A percentile compares a stretch with the other conserved stretches of the same genome.
Conservation (phyloP, 345 rosid species). For the Theobroma cacao region DNA sequence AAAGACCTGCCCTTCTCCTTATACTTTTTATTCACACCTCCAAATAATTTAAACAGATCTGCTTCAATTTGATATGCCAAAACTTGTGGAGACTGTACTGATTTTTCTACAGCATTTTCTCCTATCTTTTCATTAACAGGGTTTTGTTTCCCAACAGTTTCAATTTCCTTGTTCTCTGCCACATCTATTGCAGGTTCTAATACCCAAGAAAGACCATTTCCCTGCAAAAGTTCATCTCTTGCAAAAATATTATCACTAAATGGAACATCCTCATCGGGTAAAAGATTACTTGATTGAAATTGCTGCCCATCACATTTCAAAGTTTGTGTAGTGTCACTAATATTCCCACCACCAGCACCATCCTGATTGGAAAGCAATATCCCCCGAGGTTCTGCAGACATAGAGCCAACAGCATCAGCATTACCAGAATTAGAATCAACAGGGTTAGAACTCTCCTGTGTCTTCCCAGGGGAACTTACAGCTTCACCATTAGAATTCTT, state of each 20-base stretch:
- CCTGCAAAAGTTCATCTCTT: slow-evolving; percentile 90
- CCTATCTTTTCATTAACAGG: slow-evolving; percentile 17
- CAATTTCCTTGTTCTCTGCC: slow-evolving; percentile 31
- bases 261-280: slow-evolving; percentile 58
- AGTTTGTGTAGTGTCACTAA: slow-evolving; percentile 18
- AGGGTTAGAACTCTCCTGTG: slow-evolving; percentile 29
- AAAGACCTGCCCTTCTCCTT: slow-evolving; percentile 91
- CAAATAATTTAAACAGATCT: slow-evolving; percentile 76
- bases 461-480: slow-evolving; percentile 15
- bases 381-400: slow-evolving; percentile 25
- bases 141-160: slow-evolving; percentile 19
- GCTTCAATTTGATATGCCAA: slow-evolving; percentile 68
- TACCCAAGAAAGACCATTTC: slow-evolving; percentile 91
- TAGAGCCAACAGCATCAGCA: slow-evolving; percentile 16
- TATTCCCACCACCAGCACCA: slow-evolving; percentile 18
- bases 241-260: slow-evolving; percentile 69
- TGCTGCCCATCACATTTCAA: slow-evolving; percentile 34
- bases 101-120: slow-evolving; percentile 18
- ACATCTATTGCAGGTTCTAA: slow-evolving; percentile 49
- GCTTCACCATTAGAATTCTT: slow-evolving; percentile 41
- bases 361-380: slow-evolving; percentile 23
- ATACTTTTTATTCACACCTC: slow-evolving; percentile 95
- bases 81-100: slow-evolving; percentile 37
- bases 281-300: slow-evolving; percentile 37
- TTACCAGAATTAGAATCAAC: slow-evolving; percentile 18